Conservation (phyloP, 116 monocot genomes). For the Papilionanthe hybrid region DNA sequence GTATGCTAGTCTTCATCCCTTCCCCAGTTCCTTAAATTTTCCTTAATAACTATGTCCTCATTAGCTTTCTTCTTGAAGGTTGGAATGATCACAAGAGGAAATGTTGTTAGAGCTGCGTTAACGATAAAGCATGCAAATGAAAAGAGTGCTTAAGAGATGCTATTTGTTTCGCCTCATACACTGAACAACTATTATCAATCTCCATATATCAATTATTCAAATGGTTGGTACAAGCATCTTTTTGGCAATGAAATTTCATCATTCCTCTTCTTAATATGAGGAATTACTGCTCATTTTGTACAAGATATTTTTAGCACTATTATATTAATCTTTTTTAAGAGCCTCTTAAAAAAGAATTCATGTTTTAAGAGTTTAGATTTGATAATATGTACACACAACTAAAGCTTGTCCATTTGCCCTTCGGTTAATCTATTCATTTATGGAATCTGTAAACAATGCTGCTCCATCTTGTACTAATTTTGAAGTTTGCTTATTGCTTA, state of each 20-base stretch:
- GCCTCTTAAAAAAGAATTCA: too few relatives aligned
- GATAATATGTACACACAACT: too few relatives aligned
- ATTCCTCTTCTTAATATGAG: background rate
- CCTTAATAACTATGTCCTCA: background rate
- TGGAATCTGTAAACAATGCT: background rate
- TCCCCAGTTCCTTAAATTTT: constrained; percentile 1
- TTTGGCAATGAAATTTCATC: background rate
- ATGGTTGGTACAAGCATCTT: background rate
- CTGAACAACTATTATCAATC: background rate
- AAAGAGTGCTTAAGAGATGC: constrained; percentile 4
- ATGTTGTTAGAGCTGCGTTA: constrained; percentile 72
- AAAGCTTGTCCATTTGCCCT: too few relatives aligned
- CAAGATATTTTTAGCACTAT: too few relatives aligned
- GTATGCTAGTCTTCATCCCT: constrained; percentile 31
- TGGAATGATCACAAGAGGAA: constrained; percentile 80
- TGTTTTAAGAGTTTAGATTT: too few relatives aligned
- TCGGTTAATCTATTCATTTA: too few relatives aligned
- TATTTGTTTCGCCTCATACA: background rate
- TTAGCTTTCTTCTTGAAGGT: constrained; percentile 39
- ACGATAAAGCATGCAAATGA: constrained; percentile 32
- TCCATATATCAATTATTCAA: background rate
- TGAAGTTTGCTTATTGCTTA: background rate
- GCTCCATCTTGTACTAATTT: background rate
- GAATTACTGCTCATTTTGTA: background rate
- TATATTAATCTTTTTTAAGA: too few relatives aligned